phyloP scores from a whole-genome alignment of 345 rosid genomes.

The Anastatica hierochuntica region DNA sequence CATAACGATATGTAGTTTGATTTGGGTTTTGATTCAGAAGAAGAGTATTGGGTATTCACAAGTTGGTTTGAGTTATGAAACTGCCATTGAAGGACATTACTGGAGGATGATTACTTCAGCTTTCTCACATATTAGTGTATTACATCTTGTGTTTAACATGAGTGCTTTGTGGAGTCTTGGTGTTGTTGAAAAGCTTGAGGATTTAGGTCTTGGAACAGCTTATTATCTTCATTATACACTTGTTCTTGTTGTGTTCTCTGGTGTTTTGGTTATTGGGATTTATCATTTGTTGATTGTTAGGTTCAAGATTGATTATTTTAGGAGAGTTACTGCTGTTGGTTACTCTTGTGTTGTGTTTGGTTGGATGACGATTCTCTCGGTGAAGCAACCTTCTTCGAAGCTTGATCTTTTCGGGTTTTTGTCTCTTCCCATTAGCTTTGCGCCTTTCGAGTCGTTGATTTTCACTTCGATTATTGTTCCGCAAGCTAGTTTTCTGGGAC shows the following conservation, averaged over 20 bases:
- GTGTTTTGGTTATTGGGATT: conserved; percentile 60
- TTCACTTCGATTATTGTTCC: conserved; percentile 97
- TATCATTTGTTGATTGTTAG: conserved; percentile 61
- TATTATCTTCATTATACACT: conserved; percentile 89
- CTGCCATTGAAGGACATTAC: conserved; percentile 67
- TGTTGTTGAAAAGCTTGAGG: conserved; percentile 57
- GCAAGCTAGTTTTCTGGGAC: conserved; percentile 96
- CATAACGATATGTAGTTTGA: conserved; percentile 53
- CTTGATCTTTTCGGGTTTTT: conserved; percentile 80
- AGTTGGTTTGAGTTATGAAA: conserved; percentile 85
- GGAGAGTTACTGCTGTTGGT: conserved; percentile 92
- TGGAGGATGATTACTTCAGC: conserved; percentile 98
- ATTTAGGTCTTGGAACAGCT: conserved; percentile 63
- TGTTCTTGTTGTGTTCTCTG: conserved; percentile 63
- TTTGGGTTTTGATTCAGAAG: conserved; percentile 91
- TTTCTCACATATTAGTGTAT: conserved; percentile 77
- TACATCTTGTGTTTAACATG: conserved; percentile 91
- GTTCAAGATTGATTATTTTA: conserved; percentile 80
- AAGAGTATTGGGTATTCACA: conserved; percentile 79
- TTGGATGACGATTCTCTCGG: conserved; percentile 95
- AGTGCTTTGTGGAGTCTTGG: conserved; percentile 98
- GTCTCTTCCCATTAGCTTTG: conserved; percentile 94
- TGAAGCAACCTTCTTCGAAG: conserved; percentile 91
- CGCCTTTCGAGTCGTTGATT: conserved; percentile 87
- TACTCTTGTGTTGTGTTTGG: conserved; percentile 97